Percentiles rank a stretch among this genome's conserved stretches.
Conservation (phyloP, 2,329 filamentous ascomycete genomes). For the Polytolypa hystricis region DNA sequence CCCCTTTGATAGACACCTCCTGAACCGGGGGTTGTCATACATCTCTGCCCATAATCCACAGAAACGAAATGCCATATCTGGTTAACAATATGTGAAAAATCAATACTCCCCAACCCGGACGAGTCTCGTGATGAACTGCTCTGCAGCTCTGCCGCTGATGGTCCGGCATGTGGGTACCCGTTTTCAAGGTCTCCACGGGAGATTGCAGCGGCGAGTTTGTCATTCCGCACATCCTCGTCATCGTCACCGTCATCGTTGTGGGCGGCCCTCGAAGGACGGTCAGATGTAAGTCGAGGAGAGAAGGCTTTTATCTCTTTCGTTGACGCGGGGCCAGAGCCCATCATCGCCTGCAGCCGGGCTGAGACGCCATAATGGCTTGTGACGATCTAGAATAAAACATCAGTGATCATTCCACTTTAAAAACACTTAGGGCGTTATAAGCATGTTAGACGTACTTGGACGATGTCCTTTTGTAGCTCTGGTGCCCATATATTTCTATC, state of each 20-base stretch:
- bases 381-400: slow-evolving; percentile 32
- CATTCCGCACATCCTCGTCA: too few relatives aligned
- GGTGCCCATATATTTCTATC: slow-evolving; percentile 60
- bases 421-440: too few relatives aligned
- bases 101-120: slow-evolving; percentile 20
- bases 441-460: slow-evolving; percentile 30
- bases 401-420: too few relatives aligned
- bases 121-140: background rate
- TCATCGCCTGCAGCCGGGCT: slow-evolving; percentile 51
- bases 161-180: background rate
- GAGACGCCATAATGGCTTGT: slow-evolving; percentile 58
- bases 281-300: slow-evolving; percentile 11
- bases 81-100: slow-evolving; percentile 51
- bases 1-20: slow-evolving; percentile 5
- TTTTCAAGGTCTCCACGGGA: slow-evolving; percentile 1
- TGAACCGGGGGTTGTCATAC: slow-evolving; percentile 29
- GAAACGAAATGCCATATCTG: slow-evolving; percentile 68
- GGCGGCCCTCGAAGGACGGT: slow-evolving; percentile 4
- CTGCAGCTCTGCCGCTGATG: background rate
- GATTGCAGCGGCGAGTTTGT: background rate
- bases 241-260: slow-evolving; percentile 2
- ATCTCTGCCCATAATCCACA: slow-evolving; percentile 56
- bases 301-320: slow-evolving; percentile 13
- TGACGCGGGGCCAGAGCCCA: slow-evolving; percentile 44
- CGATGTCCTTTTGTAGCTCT: slow-evolving; percentile 44